phyloP scores from a whole-genome alignment of 139 green algal species.

The Limnomonas spitsbergensis region DNA sequence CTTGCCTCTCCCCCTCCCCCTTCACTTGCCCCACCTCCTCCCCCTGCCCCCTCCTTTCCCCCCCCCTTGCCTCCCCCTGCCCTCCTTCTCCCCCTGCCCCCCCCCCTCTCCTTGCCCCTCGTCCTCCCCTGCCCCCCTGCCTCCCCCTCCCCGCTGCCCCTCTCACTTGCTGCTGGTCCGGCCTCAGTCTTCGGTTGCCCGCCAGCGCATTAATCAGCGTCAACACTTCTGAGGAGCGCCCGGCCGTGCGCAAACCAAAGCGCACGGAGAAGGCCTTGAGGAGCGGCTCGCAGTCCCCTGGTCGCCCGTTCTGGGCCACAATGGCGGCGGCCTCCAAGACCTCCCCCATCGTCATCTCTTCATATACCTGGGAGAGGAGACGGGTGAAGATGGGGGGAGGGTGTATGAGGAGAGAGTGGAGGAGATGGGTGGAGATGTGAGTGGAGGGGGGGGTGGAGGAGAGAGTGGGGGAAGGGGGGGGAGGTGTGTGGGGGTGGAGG shows the following conservation, averaged over 20 bases:
- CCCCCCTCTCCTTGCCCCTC: neutral
- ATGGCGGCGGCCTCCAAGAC: neutral
- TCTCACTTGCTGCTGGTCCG: neutral
- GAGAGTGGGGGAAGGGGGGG: too few species aligned
- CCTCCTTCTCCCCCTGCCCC: neutral
- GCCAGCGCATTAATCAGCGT: neutral
- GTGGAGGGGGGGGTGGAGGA: too few species aligned
- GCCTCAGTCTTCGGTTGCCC: neutral
- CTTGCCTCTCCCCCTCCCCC: neutral
- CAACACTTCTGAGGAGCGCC: neutral
- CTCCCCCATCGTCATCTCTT: neutral
- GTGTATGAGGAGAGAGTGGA: too few species aligned
- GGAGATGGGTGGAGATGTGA: too few species aligned
- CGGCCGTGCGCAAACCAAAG: neutral
- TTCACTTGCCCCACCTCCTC: neutral
- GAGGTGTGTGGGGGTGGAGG: too few species aligned
- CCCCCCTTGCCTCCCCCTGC: neutral
- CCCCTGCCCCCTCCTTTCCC: neutral
- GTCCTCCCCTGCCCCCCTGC: neutral
- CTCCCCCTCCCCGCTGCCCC: neutral
- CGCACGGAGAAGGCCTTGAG: neutral
- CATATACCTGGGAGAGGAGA: neutral
- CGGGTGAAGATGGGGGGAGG: too few species aligned
- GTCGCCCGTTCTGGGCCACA: neutral
- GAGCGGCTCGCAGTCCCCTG: neutral